Evolutionary conservation across 2,329 filamentous ascomycete genomes (phyloP), one percentile per base, ranked within the genome.

Genomic region (Aspergillus nomiae): DNA sequence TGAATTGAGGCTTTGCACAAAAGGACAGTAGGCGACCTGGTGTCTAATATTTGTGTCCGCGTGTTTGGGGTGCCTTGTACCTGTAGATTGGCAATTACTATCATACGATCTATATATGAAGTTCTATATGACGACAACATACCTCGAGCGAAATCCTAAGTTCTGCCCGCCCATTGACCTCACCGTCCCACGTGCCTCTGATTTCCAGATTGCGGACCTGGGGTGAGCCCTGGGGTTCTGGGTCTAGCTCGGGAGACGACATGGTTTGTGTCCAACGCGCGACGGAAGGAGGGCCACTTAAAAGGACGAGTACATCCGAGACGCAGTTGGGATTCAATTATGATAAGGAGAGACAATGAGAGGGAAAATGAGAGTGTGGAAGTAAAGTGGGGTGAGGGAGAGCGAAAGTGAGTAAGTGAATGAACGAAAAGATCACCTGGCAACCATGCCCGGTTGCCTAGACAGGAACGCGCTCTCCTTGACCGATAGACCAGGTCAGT

Each of bases 101-200:
- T 11, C 14, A n/a, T 7, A 24, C 9, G 2, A 21, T 16, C 14
- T 16, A 24, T 4, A 43, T 38, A 48, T 16, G n/a, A 48, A 19
- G 21, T 7, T 43, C 21, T 12, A 51, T 43, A 32, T 24, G n/a
- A 57, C 12, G 24, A 3, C n/a, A 50, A 30, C 59, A 64, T 72
- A 78, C 76, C 63, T 78, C 74, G 10, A 78, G 53, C 1, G 67
- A 65, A 4, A 77, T 66, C 21, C 60, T 69, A 46, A 76, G 54
- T 26, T 69, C 62, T 21, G 74, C 70, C 32, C 70, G 65, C 34
- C 71, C 66, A 10, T 56, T 58, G 4, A 61, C 58, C 34, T 70
- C 64, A 3, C 75, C 76, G 57, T 66, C 68, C 76, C 76, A 78
- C 16, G 69, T 69, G 16, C 73, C 72, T 38, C 64, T 69, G 26